Percentiles rank a stretch among this genome's conserved stretches.
phyloP scores from a whole-genome alignment of 2,329 filamentous ascomycete genomes.

The Colletotrichum limetticola region DNA sequence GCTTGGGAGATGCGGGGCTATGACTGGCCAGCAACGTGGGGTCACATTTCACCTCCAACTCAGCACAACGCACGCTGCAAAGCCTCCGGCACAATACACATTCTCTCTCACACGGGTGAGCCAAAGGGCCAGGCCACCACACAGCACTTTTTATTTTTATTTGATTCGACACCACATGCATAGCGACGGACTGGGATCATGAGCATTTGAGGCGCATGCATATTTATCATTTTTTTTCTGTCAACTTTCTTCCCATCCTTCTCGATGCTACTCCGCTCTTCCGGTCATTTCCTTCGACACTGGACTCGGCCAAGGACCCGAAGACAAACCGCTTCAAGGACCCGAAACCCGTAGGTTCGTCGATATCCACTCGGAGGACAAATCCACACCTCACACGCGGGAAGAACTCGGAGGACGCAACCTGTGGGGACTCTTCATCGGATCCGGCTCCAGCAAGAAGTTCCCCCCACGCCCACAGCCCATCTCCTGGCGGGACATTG shows the following conservation, averaged over 20 bases:
- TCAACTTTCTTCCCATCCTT: background rate
- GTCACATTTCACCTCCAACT: constrained; percentile 18
- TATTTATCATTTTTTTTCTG: background rate
- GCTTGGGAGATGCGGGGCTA: constrained; percentile 17
- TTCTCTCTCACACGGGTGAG: background rate
- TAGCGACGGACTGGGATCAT: constrained; percentile 30
- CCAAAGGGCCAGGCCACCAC: background rate
- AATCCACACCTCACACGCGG: constrained; percentile 7
- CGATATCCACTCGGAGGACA: background rate
- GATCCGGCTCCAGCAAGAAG: constrained; percentile 1
- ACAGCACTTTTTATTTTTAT: constrained; percentile 4
- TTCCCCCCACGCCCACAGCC: constrained; percentile 15
- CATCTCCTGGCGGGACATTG: constrained; percentile 20
- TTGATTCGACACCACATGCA: constrained; percentile 32
- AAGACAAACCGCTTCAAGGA: background rate
- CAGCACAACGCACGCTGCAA: constrained; percentile 9
- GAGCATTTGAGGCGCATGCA: constrained; percentile 33
- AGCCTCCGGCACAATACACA: background rate
- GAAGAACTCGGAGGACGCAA: constrained; percentile 5
- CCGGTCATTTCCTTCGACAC: background rate
- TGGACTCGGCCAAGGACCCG: background rate
- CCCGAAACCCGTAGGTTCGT: background rate
- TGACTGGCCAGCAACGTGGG: background rate
- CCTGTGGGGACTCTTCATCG: constrained; percentile 11
- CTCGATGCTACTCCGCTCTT: background rate